Evolutionary conservation across 257 asterid genomes (phyloP).

Genomic region (Anisodus acutangulus): DNA sequence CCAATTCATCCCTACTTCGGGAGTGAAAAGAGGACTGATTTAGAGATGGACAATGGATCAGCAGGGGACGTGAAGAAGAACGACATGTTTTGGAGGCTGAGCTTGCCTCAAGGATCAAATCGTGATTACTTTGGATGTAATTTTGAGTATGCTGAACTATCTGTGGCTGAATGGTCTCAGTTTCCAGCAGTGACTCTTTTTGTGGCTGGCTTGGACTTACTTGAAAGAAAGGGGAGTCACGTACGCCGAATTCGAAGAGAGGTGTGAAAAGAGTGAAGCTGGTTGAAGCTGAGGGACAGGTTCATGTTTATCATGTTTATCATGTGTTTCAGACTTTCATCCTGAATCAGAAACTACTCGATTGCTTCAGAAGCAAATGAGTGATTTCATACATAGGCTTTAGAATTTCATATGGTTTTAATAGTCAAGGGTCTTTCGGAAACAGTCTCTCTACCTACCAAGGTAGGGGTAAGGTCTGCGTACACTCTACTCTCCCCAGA

Average conservation of each 20-base stretch:
- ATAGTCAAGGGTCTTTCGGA: too few relatives aligned
- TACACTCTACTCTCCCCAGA: too few relatives aligned
- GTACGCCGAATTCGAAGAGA: constrained; percentile 33
- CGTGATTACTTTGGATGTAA: constrained; percentile 70
- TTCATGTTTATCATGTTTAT: constrained; percentile 70
- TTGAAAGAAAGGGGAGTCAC: neutral
- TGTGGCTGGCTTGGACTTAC: too few relatives aligned
- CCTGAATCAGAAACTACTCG: constrained; percentile 64
- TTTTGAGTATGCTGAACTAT: constrained; percentile 43
- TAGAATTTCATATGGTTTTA: constrained; percentile 8
- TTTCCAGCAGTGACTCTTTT: constrained; percentile 51
- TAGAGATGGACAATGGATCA: constrained; percentile 47
- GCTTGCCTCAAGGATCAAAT: constrained; percentile 62
- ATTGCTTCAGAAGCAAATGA: constrained; percentile 60
- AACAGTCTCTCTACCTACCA: too few relatives aligned
- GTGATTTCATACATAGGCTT: constrained; percentile 49
- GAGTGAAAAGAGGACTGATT: constrained; percentile 52
- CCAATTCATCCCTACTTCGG: constrained; percentile 45
- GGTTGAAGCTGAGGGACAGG: constrained; percentile 58
- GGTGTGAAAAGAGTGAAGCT: constrained; percentile 29
- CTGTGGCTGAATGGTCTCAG: constrained; percentile 42
- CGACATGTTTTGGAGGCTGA: constrained; percentile 67
- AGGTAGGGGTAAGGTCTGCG: too few relatives aligned
- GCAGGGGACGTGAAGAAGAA: constrained; percentile 48
- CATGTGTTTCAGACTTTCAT: constrained; percentile 46